Conservation (phyloP, 345 rosid species). For the Luvunga scandens region DNA sequence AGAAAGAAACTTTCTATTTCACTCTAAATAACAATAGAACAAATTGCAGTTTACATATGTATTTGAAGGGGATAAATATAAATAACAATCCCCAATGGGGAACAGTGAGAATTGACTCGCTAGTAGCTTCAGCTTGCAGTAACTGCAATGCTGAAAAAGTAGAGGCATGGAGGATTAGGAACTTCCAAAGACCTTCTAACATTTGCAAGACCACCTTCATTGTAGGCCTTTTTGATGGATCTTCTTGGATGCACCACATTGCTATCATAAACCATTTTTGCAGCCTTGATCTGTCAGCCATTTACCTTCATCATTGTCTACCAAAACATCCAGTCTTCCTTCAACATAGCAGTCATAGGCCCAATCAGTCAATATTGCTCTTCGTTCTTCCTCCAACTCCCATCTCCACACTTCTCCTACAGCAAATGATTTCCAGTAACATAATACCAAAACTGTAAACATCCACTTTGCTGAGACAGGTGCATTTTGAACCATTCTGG, state of each 20-base stretch:
- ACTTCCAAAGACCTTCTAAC: conserved; percentile 24
- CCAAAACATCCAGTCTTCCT: conserved; percentile 11
- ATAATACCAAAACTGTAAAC: conserved; percentile 32
- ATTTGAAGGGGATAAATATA: too few relatives aligned
- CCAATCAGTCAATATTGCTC: conserved; percentile 16
- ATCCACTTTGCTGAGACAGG: conserved; percentile 28
- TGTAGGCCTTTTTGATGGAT: conserved; percentile 24
- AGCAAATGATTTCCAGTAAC: conserved; percentile 24
- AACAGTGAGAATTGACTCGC: background rate
- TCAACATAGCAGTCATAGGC: conserved; percentile 16
- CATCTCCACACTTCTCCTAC: conserved; percentile 13
- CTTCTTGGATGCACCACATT: conserved; percentile 31
- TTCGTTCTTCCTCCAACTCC: conserved; percentile 3
- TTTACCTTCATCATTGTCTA: conserved; percentile 4
- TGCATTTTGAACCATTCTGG: conserved; percentile 28
- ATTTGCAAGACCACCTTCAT: conserved; percentile 24
- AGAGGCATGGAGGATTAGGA: conserved; percentile 4
- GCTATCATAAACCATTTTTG: conserved; percentile 20
- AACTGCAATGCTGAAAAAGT: background rate
- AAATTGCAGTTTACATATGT: too few relatives aligned
- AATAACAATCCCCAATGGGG: too few relatives aligned
- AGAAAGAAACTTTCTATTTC: too few relatives aligned
- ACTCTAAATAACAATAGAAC: too few relatives aligned
- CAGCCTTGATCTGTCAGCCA: conserved; percentile 15
- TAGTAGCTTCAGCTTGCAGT: background rate